These are phyloP conservation scores for Saturnispora gosingensis DNA, from an alignment of 805 yeast genomes.

Conservation along the genomic window DNA sequence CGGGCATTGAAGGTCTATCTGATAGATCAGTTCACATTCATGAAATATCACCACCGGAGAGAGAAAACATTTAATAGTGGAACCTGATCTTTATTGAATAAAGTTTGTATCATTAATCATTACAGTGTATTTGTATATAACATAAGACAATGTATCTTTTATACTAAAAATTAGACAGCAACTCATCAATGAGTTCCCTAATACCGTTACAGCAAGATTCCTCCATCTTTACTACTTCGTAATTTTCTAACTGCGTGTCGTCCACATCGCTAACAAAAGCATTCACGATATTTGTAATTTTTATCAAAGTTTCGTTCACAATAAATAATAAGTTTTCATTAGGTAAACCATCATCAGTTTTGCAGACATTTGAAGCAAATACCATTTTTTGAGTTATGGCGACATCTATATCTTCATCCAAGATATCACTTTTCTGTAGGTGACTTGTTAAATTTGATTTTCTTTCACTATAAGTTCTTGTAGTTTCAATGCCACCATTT, in stretches of 20 bases:
- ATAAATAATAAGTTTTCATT: background rate
- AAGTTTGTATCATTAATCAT: background rate
- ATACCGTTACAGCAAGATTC: constrained; percentile 17
- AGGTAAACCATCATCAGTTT: background rate
- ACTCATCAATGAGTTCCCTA: constrained; percentile 2
- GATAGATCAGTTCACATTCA: constrained; percentile 51
- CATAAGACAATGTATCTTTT: background rate
- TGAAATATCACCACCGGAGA: constrained; percentile 37
- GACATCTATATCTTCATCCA: background rate
- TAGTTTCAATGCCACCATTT: background rate
- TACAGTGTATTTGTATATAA: background rate
- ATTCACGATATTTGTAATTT: constrained; percentile 1
- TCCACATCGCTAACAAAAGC: background rate
- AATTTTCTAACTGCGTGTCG: background rate
- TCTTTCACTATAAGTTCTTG: constrained; percentile 3
- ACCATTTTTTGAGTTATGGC: constrained; percentile 8
- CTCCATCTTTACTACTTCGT: constrained; percentile 8
- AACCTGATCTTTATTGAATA: background rate
- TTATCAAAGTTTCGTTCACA: background rate
- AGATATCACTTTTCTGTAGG: background rate
- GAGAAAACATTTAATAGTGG: constrained; percentile 9
- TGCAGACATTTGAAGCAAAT: constrained; percentile 3
- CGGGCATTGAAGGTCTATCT: constrained; percentile 53
- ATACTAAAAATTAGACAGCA: background rate
- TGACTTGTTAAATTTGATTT: constrained; percentile 4